Conservation (phyloP, 169 alveolate species). For the Cryptosporidium tyzzeri region DNA sequence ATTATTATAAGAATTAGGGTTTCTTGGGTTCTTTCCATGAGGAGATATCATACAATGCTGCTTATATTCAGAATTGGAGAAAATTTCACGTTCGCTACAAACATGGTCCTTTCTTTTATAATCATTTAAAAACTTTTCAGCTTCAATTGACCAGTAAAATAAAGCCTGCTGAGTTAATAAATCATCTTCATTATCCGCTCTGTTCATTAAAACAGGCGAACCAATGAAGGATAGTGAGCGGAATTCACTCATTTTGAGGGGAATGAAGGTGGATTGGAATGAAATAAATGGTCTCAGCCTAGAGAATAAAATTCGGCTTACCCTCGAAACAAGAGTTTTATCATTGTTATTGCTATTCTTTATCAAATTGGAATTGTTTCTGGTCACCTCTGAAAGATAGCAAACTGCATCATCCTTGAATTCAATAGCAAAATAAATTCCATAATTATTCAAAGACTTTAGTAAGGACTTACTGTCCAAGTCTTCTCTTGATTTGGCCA, state of each 20-base stretch:
- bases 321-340: conserved; percentile 30
- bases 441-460: conserved; percentile 37
- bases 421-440: conserved; percentile 64
- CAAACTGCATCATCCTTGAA: conserved; percentile 69
- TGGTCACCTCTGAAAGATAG: conserved; percentile 37
- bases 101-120: conserved; percentile 55
- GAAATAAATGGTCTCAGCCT: conserved; percentile 68
- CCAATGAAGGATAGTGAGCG: conserved; percentile 71
- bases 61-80: conserved; percentile 12
- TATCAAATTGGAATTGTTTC: background rate
- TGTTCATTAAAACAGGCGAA: conserved; percentile 36
- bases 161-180: conserved; percentile 48
- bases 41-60: conserved; percentile 52
- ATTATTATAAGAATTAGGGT: conserved; percentile 19
- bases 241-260: conserved; percentile 33
- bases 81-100: conserved; percentile 48
- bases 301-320: conserved; percentile 47
- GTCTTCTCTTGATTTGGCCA: background rate
- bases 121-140: conserved; percentile 25
- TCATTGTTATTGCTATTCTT: background rate
- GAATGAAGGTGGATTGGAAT: conserved; percentile 36
- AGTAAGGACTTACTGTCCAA: background rate
- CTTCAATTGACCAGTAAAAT: conserved; percentile 56
- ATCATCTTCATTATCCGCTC: conserved; percentile 39
- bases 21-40: conserved; percentile 30